Conservation (phyloP, 768 basidiomycete species). For the Arthromyces matolae region DNA sequence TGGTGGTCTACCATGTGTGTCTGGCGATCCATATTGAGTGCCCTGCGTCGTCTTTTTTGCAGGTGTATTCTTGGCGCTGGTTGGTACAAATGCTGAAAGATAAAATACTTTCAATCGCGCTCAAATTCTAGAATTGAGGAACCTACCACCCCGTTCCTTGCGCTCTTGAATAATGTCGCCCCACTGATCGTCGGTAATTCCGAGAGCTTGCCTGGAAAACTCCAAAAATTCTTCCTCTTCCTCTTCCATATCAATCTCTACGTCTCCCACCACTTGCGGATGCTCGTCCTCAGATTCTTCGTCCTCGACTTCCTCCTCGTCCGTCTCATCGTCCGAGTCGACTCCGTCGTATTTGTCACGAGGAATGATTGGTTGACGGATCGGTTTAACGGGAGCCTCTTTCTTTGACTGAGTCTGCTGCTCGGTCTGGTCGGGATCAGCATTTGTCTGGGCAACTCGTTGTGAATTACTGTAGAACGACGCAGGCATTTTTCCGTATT, state of each 20-base stretch:
- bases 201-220: constrained; percentile 89
- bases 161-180: constrained; percentile 79
- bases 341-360: constrained; percentile 90
- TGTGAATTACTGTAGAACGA: constrained; percentile 71
- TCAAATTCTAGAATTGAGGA: not conserved
- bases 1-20: constrained; percentile 14
- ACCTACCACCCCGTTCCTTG: constrained; percentile 75
- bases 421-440: constrained; percentile 40
- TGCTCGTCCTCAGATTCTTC: constrained; percentile 72
- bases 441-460: constrained; percentile 46
- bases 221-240: constrained; percentile 95
- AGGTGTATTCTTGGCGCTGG: constrained; percentile 26
- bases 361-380: constrained; percentile 76
- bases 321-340: constrained; percentile 86
- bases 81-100: constrained; percentile 56
- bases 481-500: constrained; percentile 87
- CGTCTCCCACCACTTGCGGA: constrained; percentile 79
- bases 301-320: constrained; percentile 47
- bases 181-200: constrained; percentile 90
- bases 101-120: constrained; percentile 1
- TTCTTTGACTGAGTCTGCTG: not conserved
- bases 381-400: constrained; percentile 35
- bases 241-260: constrained; percentile 88
- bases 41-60: constrained; percentile 9
- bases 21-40: not conserved